Conservation (phyloP, 495 filamentous ascomycete species). For the Bathelium albidoporum region DNA sequence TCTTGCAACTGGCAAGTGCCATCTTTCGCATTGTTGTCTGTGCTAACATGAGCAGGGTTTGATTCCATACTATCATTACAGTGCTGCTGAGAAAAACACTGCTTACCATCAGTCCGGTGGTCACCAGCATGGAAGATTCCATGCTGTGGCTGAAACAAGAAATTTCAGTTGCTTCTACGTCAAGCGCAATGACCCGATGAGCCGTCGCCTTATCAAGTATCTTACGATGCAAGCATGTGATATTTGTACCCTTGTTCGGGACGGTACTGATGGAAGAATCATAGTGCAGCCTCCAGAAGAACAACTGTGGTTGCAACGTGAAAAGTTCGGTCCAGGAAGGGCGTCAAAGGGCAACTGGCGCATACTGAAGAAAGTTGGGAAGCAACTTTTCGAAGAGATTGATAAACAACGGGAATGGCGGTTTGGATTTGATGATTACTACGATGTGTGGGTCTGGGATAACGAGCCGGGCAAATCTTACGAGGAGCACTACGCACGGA, state of each 20-base stretch:
- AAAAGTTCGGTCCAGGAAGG: constrained; percentile 36
- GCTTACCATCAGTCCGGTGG: constrained; percentile 27
- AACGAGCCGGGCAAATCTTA: constrained; percentile 27
- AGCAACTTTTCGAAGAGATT: constrained; percentile 34
- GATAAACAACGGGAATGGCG: constrained; percentile 35
- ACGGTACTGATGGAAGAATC: constrained; percentile 40
- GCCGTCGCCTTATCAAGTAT: constrained; percentile 43
- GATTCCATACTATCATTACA: constrained; percentile 34
- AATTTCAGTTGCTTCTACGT: constrained; percentile 44
- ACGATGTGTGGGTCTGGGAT: constrained; percentile 44
- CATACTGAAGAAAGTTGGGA: constrained; percentile 28
- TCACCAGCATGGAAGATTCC: constrained; percentile 25
- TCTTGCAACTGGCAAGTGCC: constrained; percentile 31
- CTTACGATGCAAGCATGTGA: constrained; percentile 35
- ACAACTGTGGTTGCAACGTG: constrained; percentile 37
- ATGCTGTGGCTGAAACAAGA: constrained; percentile 33
- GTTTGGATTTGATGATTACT: constrained; percentile 40
- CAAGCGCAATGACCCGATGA: constrained; percentile 39
- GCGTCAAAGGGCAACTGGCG: constrained; percentile 37
- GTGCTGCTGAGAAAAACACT: constrained; percentile 25
- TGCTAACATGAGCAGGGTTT: constrained; percentile 28
- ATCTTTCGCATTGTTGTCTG: not conserved
- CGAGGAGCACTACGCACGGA: constrained; percentile 21
- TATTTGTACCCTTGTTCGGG: constrained; percentile 36
- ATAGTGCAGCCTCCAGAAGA: constrained; percentile 35